Evolutionary conservation across 306 rosid species (phyloP), one percentile per base, ranked within the genome.

Genomic region (Lupinus albus): DNA sequence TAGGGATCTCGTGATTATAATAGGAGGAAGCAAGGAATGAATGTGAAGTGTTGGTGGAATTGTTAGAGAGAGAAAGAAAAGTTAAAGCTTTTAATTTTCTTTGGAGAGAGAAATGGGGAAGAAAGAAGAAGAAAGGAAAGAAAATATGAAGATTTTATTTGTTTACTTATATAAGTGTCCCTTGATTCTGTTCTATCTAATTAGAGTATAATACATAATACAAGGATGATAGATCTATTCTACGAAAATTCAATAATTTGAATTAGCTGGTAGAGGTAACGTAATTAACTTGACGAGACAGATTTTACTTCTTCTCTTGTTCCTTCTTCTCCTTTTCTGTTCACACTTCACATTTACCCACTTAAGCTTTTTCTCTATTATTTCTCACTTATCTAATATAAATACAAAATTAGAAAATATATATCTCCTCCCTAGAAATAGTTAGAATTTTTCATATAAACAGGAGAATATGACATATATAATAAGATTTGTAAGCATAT

Each of bases 1-100:
- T 78, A 89, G 93, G 93, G 91, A 87, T 89, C 97, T 83, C 93
- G 98, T 89, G 96, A 92, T 84, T 84, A 64, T 86, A 72, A 84
- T 81, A 83, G 78, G 80, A 79, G 86, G 78, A 84, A 85, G 96
- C 84, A 89, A 92, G 79, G 96, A 92, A 92, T 87, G 95, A 87
- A 87, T 84, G 88, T 74, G 89, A 8, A 21, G 78, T 61, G 64
- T 56, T 64, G 70, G 35, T 36, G 21, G 68, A 70, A 60, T 33
- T 15, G 15, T 8, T 47, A 60, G 71, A 73, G 72, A 63, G 72
- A 58, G 74, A 78, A 47, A 73, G 49, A 61, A 13, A 72, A 33
- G 47, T 47, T 25, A n/a, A 53, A 72, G 11, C n/a, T 63, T 11
- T 17, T 8, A 47, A 25, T 3, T 25, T 25, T 25, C 4, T 25